Base-by-base conservation (phyloP, 495 filamentous ascomycete species). In the Neurospora cerealis region DNA sequence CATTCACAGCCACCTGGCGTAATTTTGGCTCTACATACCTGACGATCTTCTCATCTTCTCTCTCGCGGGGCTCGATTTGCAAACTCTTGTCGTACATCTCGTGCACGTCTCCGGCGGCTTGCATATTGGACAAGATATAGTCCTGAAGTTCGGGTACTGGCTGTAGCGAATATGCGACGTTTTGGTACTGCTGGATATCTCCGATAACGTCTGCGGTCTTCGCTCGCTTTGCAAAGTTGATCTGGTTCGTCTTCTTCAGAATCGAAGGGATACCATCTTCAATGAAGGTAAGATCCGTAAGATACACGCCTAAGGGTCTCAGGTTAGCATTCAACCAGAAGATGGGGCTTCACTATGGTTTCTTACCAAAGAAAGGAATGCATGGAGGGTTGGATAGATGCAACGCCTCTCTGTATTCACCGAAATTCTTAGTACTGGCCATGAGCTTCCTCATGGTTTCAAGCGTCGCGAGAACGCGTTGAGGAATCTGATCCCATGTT, bases 11-110 rank as follows among this genome's bases (percentile, higher is more conserved):
- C 40, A 71, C 28, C 70, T 60, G 40, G 7, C 19, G 72, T 24
- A n/a, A 24, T 40, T 41, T 37, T 17, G 70, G 41, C 70, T 70
- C 39, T 41, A 86, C 85, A 69, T 86, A 89, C 87, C 87, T 87
- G 69, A 89, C 87, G 71, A 89, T 89, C 80, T 89, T 89, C 75
- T 99, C 96, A 81, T 99, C 96, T 82, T 98, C 96, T 76, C 96
- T 88, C 83, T 98, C 96, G 77, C 96, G 87, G 66, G 96, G 96
- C 82, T 99, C 96, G 70, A 99, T 91, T 75, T 89, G 86, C 85
- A 98, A 86, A 80, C 93, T 97, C 84, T 92, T 92, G 79, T 98
- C 93, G 83, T 98, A 99, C 96, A 98, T 98, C 86, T 98, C 94
- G 82, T 98, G 94, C 74, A 99, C 95, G 80, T 98, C 96, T 60